Conservation (phyloP, 768 basidiomycete species). For the Trametes maxima region DNA sequence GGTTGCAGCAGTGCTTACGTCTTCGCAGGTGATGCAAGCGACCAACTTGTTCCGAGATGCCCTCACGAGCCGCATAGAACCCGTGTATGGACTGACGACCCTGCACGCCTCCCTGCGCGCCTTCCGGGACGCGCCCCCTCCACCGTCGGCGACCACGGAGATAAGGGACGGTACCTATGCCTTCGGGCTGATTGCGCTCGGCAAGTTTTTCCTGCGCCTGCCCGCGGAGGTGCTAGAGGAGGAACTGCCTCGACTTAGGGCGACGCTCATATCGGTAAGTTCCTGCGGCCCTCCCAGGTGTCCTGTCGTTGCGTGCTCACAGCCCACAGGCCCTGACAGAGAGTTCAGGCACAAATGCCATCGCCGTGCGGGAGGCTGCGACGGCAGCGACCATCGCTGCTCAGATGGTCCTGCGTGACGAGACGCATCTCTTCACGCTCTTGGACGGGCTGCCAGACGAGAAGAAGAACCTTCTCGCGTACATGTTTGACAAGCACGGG, state of each 20-base stretch:
- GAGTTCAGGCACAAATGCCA: conserved; percentile 47
- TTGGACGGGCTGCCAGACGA: conserved; percentile 84
- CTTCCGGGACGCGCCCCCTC: conserved; percentile 58
- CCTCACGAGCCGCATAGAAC: conserved; percentile 70
- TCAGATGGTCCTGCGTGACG: conserved; percentile 80
- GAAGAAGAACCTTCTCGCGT: conserved; percentile 88
- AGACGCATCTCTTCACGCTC: conserved; percentile 78
- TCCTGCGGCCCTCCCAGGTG: neutral
- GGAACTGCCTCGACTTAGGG: conserved; percentile 76
- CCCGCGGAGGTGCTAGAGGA: conserved; percentile 87
- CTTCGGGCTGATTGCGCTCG: conserved; percentile 82
- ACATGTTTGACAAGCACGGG: conserved; percentile 87
- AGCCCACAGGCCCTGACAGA: conserved; percentile 66
- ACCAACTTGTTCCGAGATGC: conserved; percentile 81
- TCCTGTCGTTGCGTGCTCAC: conserved; percentile 8
- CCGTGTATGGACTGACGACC: conserved; percentile 84
- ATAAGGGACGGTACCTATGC: conserved; percentile 70
- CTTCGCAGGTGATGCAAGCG: conserved; percentile 72
- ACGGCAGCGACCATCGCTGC: conserved; percentile 83
- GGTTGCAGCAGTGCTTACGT: conserved; percentile 18
- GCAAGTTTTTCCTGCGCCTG: conserved; percentile 79
- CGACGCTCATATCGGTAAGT: conserved; percentile 68
- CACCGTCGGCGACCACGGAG: conserved; percentile 46
- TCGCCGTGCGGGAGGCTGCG: conserved; percentile 83
- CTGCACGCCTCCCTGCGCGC: conserved; percentile 71